A percentile compares a stretch with the other conserved stretches of the same genome.
phyloP scores from a whole-genome alignment of 768 basidiomycete species.

The Mycena venus region DNA sequence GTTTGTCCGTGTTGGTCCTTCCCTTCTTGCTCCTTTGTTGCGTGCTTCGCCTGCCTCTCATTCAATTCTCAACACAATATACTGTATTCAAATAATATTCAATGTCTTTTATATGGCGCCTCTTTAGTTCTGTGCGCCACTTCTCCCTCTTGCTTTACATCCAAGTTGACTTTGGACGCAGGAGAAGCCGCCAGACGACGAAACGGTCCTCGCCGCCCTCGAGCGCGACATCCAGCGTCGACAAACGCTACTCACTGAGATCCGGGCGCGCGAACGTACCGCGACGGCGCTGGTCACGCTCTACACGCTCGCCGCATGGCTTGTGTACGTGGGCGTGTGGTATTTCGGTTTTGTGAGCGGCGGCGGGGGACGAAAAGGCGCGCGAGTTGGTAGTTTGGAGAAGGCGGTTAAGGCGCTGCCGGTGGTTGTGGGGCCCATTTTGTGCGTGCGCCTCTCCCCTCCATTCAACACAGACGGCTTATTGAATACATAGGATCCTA shows the following conservation, averaged over 20 bases:
- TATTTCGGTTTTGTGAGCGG: slow-evolving; percentile 67
- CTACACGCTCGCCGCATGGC: slow-evolving; percentile 83
- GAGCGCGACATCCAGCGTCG: slow-evolving; percentile 80
- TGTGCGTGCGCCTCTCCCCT: slow-evolving; percentile 64
- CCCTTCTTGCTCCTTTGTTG: no score
- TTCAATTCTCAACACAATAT: no score
- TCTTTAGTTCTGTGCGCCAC: neutral
- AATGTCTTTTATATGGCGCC: neutral
- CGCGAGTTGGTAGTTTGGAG: slow-evolving; percentile 52
- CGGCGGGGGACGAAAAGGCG: slow-evolving; percentile 37
- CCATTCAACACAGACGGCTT: neutral
- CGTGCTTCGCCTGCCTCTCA: neutral
- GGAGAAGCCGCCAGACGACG: slow-evolving; percentile 56
- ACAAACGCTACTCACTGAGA: slow-evolving; percentile 81
- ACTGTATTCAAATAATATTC: no score
- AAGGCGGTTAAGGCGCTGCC: slow-evolving; percentile 65
- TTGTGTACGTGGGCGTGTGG: slow-evolving; percentile 80
- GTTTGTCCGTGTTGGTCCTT: no score
- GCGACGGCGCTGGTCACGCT: slow-evolving; percentile 83
- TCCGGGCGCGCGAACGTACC: slow-evolving; percentile 87
- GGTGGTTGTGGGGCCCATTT: slow-evolving; percentile 80
- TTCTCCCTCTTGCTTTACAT: no score
- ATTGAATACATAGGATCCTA: slow-evolving; percentile 62
- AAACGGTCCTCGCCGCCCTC: slow-evolving; percentile 76
- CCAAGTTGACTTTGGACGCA: neutral